Evolutionary conservation across 805 yeast species (phyloP).

Genomic region (Cyberlindnera nakhonratchasimensis): DNA sequence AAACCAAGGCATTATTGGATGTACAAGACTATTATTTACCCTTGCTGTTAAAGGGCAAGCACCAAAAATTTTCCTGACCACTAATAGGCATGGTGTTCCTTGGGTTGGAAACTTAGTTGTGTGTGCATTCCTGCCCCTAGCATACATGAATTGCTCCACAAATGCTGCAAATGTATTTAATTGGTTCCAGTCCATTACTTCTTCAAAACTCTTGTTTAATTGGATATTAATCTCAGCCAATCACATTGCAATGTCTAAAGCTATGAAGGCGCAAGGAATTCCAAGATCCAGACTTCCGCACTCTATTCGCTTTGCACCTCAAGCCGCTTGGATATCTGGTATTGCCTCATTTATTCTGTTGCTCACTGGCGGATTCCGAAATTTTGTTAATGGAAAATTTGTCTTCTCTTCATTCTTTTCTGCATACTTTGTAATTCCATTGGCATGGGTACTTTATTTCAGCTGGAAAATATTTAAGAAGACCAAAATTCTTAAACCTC

Average conservation of each 20-base stretch:
- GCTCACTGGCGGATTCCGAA: slow-evolving; percentile 34
- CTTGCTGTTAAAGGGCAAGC: slow-evolving; percentile 36
- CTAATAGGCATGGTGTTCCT: slow-evolving; percentile 33
- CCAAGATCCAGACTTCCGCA: slow-evolving; percentile 17
- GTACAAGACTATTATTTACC: slow-evolving; percentile 32
- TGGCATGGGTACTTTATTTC: slow-evolving; percentile 28
- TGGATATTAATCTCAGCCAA: slow-evolving; percentile 32
- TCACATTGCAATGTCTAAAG: slow-evolving; percentile 32
- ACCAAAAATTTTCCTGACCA: slow-evolving; percentile 32
- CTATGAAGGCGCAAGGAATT: slow-evolving; percentile 35
- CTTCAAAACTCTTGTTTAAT: slow-evolving; percentile 28
- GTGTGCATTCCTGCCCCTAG: slow-evolving; percentile 32
- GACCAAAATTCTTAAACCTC: slow-evolving; percentile 31
- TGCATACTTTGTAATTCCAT: slow-evolving; percentile 23
- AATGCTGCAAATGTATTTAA: slow-evolving; percentile 31
- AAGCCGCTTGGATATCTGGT: slow-evolving; percentile 32
- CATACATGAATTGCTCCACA: slow-evolving; percentile 30
- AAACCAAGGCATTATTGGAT: slow-evolving; percentile 24
- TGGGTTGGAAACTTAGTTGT: slow-evolving; percentile 25
- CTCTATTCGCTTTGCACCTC: slow-evolving; percentile 13
- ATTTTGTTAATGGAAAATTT: slow-evolving; percentile 32
- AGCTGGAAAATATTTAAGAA: slow-evolving; percentile 33
- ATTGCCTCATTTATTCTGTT: slow-evolving; percentile 26
- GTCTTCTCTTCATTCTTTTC: slow-evolving; percentile 11
- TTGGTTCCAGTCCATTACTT: slow-evolving; percentile 34